These are phyloP conservation scores for Arabidopsis arenosa DNA, from an alignment of 345 rosid genomes.

Conservation along the genomic window DNA sequence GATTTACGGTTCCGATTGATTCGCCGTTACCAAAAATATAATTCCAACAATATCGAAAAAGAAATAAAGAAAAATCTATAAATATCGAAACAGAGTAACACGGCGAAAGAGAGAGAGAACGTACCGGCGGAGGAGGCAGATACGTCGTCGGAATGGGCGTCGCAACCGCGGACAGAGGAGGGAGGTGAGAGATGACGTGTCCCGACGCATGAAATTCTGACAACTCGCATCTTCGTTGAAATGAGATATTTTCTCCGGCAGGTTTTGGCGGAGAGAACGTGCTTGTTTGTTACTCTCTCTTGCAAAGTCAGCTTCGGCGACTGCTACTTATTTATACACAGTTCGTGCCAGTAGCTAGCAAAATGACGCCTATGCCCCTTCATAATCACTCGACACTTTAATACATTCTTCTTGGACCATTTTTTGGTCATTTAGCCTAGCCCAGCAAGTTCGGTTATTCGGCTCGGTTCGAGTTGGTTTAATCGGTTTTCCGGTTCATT, in stretches of 20 bases:
- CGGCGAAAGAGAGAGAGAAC: slow-evolving; percentile 18
- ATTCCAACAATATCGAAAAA: neutral
- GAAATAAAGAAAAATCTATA: neutral
- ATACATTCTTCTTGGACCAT: neutral
- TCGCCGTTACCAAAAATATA: neutral
- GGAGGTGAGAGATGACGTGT: slow-evolving; percentile 61
- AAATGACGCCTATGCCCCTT: slow-evolving; percentile 33
- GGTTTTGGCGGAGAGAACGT: slow-evolving; percentile 11
- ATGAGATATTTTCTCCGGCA: slow-evolving; percentile 1
- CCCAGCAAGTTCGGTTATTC: too few species aligned
- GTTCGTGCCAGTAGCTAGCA: neutral
- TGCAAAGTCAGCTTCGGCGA: slow-evolving; percentile 24
- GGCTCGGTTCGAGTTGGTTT: too few species aligned
- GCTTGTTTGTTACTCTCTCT: slow-evolving; percentile 23
- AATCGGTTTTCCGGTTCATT: too few species aligned
- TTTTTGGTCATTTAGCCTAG: neutral
- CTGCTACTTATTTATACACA: slow-evolving; percentile 14
- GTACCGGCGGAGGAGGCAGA: slow-evolving; percentile 66
- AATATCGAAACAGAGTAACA: neutral
- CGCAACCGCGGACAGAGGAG: slow-evolving; percentile 55
- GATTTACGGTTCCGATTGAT: neutral
- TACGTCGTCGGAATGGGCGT: slow-evolving; percentile 55
- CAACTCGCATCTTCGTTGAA: slow-evolving; percentile 44
- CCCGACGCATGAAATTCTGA: slow-evolving; percentile 60
- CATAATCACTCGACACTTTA: neutral